Base-by-base conservation (phyloP, 108 stramenopile species). In the Stephanodiscus triporus region DNA sequence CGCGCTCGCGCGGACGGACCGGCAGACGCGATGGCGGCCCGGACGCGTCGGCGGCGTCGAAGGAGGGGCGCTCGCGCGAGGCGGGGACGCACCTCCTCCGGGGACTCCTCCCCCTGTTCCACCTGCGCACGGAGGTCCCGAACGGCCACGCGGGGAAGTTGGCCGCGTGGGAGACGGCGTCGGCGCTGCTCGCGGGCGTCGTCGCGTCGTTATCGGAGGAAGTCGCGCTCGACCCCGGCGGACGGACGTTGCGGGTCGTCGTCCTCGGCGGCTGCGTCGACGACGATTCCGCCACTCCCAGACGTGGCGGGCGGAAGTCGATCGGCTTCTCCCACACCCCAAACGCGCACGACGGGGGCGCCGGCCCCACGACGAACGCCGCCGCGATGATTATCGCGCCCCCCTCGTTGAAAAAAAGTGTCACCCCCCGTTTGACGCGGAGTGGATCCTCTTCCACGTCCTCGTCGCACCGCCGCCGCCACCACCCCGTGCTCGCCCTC, bases 91-190 rank as follows among this genome's bases (percentile, higher is more conserved):
- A 78, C 32, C 55, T 91, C 38, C 77, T 89, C 20, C 86, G 91
- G 32, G 90, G 85, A 4, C 59, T 88, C 17, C 61, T 85, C 42
- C 90, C 87, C 27, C 45, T 88, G 1, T 57, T 92, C 14, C 63
- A 73, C 63, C 48, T 91, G 22, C 80, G 87, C 45, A 68, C 88
- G 36, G 87, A 87, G 32, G 49, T 87, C 14, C 88, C 90, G 8
- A 92, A 89, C 65, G 91, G 91, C 24, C 81, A 88, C 59, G 60
- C 57, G 38, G 94, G 94, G 6, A 91, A 90, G 69, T n/a, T 86
- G 22, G 82, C 84, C 13, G 91, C 90, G 8, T 71, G 84, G 49
- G 50, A 68, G 23, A 76, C 64, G 6, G 89, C 82, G 4, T 66
- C 83, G 13, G 24, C 72, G n/a, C 29, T 77, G 10, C 53, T 93